phyloP scores from a whole-genome alignment of 768 basidiomycete genomes.

The Lyophyllum decastes region DNA sequence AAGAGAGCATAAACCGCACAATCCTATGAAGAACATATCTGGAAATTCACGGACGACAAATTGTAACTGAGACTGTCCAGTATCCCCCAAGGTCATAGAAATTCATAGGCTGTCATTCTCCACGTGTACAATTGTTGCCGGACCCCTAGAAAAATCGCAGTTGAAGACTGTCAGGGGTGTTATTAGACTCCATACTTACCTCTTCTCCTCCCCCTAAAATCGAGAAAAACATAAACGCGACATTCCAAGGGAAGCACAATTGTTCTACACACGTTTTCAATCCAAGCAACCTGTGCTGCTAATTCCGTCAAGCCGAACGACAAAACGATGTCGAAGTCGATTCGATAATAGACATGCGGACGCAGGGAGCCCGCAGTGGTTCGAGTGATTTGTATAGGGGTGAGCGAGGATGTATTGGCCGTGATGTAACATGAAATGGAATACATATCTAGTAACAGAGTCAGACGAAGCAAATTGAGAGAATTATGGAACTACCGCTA shows the following conservation, averaged over 20 bases:
- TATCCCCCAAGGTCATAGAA: too few relatives aligned
- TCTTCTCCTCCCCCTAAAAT: conserved; percentile 4
- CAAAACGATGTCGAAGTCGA: conserved; percentile 45
- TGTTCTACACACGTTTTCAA: conserved; percentile 41
- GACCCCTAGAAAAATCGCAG: neutral
- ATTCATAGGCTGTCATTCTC: neutral
- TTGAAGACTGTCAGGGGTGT: neutral
- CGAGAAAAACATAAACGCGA: neutral
- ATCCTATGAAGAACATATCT: too few relatives aligned
- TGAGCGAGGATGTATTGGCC: conserved; percentile 1
- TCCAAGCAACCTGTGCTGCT: conserved; percentile 53
- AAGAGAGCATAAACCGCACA: too few relatives aligned
- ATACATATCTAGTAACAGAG: neutral
- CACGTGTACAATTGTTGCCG: conserved; percentile 9
- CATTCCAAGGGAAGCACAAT: neutral
- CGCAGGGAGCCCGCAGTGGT: conserved; percentile 23
- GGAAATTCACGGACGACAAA: too few relatives aligned
- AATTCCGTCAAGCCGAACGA: conserved; percentile 56
- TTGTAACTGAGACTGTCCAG: too few relatives aligned
- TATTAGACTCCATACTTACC: neutral
- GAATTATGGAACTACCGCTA: neutral
- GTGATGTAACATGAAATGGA: neutral
- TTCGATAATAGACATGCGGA: conserved; percentile 24
- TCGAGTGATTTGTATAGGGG: neutral
- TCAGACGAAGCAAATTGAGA: neutral